phyloP scores from a whole-genome alignment of 2,329 filamentous ascomycete species.

The Reticulascus tulasneorum region DNA sequence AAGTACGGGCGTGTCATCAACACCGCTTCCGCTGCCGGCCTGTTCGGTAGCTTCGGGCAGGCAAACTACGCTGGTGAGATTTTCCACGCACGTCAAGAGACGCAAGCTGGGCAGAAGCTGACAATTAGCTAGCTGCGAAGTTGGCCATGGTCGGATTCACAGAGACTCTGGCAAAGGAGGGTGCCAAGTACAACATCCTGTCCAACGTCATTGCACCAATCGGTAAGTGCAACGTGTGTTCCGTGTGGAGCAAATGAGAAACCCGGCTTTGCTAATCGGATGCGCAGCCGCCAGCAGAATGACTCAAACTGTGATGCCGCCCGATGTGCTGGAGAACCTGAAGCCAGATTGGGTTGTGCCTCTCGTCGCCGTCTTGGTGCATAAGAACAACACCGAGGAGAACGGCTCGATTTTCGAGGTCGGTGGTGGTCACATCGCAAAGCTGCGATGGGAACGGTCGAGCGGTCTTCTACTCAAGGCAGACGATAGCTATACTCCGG shows the following conservation, averaged over 20 bases:
- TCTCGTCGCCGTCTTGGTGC: conserved; percentile 80
- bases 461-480: conserved; percentile 85
- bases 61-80: conserved; percentile 78
- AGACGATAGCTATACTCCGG: conserved; percentile 82
- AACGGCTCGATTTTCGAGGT: conserved; percentile 90
- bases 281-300: conserved; percentile 78
- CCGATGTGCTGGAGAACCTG: conserved; percentile 79
- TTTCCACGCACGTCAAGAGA: neutral
- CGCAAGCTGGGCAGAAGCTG: neutral
- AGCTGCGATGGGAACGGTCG: conserved; percentile 92
- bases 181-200: conserved; percentile 95
- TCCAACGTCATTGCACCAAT: conserved; percentile 94
- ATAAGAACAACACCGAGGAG: conserved; percentile 79
- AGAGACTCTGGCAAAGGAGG: conserved; percentile 96
- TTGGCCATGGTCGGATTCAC: conserved; percentile 94
- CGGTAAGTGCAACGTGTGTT: conserved; percentile 27
- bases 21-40: conserved; percentile 90
- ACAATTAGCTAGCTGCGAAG: conserved; percentile 66
- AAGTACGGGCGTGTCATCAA: conserved; percentile 97
- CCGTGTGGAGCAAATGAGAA: conserved; percentile 1
- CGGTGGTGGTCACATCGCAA: conserved; percentile 87
- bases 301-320: conserved; percentile 93
- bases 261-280: conserved; percentile 2
- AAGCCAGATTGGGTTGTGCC: conserved; percentile 96
- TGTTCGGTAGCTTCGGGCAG: conserved; percentile 95